Percentiles rank a stretch among this genome's conserved stretches.
phyloP scores from a whole-genome alignment of 2,329 filamentous ascomycete species.

The Pseudocercospora vitis region DNA sequence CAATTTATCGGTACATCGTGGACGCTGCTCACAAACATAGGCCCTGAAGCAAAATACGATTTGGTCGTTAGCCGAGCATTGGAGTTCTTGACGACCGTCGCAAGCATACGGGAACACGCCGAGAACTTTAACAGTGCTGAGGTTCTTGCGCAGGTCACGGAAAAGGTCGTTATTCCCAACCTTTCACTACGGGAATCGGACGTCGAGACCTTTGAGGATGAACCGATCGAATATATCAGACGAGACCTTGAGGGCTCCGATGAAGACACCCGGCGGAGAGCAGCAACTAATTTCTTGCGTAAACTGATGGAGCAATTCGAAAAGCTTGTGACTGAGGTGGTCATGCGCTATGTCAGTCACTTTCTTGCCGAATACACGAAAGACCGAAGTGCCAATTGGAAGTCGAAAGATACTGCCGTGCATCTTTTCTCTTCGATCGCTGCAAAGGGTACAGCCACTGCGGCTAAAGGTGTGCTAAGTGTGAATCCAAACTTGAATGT shows the following conservation, averaged over 20 bases:
- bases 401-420: conserved; percentile 95
- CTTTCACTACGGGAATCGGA: conserved; percentile 89
- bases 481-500: conserved; percentile 77
- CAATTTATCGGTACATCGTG: conserved; percentile 89
- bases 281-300: conserved; percentile 90
- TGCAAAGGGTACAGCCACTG: conserved; percentile 83
- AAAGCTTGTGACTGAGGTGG: conserved; percentile 77
- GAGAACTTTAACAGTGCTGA: conserved; percentile 79
- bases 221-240: conserved; percentile 97
- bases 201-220: conserved; percentile 94
- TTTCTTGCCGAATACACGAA: conserved; percentile 75
- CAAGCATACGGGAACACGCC: conserved; percentile 74
- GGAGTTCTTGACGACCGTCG: conserved; percentile 89
- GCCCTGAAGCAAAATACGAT: conserved; percentile 88
- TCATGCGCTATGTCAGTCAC: conserved; percentile 80
- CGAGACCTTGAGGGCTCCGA: conserved; percentile 94
- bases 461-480: conserved; percentile 84
- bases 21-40: conserved; percentile 83
- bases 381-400: conserved; percentile 73
- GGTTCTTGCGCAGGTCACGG: conserved; percentile 81
- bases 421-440: conserved; percentile 95
- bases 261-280: conserved; percentile 85
- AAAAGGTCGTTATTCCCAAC: conserved; percentile 94
- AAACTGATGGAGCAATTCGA: conserved; percentile 90
- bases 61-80: conserved; percentile 90